Evolutionary conservation across 352 stramenopile genomes (phyloP).

Genomic region (Peronospora tabacina): DNA sequence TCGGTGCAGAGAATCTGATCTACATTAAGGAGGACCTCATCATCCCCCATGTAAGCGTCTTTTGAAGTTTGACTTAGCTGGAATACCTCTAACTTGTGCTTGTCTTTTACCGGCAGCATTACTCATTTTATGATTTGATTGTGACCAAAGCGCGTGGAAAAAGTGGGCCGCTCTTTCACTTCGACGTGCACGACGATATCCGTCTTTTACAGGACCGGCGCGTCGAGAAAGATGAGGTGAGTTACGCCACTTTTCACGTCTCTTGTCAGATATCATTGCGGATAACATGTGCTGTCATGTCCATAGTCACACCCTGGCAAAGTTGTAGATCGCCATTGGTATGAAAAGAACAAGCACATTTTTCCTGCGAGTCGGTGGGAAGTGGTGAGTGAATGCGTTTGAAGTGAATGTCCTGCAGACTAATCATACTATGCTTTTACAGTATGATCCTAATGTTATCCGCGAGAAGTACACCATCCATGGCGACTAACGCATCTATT

Average conservation of each 20-base stretch:
- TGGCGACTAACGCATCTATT: slow-evolving; percentile 33
- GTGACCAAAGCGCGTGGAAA: slow-evolving; percentile 95
- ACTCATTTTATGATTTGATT: slow-evolving; percentile 99
- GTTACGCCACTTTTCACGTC: not conserved
- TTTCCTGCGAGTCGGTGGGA: slow-evolving; percentile 98
- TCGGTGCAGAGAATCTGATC: slow-evolving; percentile 90
- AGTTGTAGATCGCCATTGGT: slow-evolving; percentile 95
- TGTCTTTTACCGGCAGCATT: slow-evolving; percentile 54
- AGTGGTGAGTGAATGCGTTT: slow-evolving; percentile 45
- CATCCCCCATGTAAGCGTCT: slow-evolving; percentile 82
- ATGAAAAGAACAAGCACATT: slow-evolving; percentile 99
- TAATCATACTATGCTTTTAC: slow-evolving; percentile 7
- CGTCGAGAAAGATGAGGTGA: slow-evolving; percentile 94
- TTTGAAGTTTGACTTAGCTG: not conserved
- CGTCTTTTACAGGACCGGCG: slow-evolving; percentile 88
- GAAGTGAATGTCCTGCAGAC: not conserved
- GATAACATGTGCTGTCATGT: slow-evolving; percentile 6
- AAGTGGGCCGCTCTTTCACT: slow-evolving; percentile 96
- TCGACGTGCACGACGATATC: slow-evolving; percentile 93
- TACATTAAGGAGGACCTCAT: slow-evolving; percentile 99
- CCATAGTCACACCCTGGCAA: slow-evolving; percentile 93
- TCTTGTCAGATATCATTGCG: not conserved
- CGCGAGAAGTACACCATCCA: slow-evolving; percentile 81
- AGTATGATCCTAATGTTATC: slow-evolving; percentile 75
- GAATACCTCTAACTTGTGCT: slow-evolving; percentile 9